Percentiles rank a stretch among this genome's conserved stretches.
Conservation (phyloP, 331 rosid genomes). For the Pyrus hybrid region DNA sequence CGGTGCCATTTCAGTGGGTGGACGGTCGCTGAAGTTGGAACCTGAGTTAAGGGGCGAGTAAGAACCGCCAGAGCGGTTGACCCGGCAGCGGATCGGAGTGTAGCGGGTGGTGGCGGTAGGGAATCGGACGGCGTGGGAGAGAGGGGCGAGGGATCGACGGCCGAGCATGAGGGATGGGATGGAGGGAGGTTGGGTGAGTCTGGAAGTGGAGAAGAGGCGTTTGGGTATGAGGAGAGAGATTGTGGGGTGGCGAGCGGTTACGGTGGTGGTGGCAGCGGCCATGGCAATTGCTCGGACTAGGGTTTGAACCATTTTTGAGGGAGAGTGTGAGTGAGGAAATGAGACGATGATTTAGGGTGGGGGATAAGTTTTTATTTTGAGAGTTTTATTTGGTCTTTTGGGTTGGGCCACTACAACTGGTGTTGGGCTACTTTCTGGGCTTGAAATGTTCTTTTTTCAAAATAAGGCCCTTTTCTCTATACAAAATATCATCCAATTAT, state of each 20-base stretch:
- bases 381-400: background rate
- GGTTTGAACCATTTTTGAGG: slow-evolving; percentile 35
- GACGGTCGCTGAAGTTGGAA: slow-evolving; percentile 60
- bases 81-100: slow-evolving; percentile 53
- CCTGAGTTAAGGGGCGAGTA: slow-evolving; percentile 75
- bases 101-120: slow-evolving; percentile 22
- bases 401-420: background rate
- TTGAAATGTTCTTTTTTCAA: background rate
- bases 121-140: slow-evolving; percentile 17
- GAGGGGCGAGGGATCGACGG: too few species aligned
- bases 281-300: slow-evolving; percentile 32
- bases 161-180: too few species aligned
- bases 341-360: slow-evolving; percentile 4
- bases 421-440: background rate
- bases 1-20: slow-evolving; percentile 86
- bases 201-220: too few species aligned
- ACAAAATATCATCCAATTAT: background rate
- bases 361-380: background rate
- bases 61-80: slow-evolving; percentile 45
- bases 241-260: slow-evolving; percentile 14
- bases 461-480: background rate
- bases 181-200: too few species aligned
- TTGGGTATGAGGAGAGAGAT: too few species aligned
- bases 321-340: background rate
- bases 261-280: slow-evolving; percentile 19